These are phyloP conservation scores for Sedum album DNA, from an alignment of 164 flowering plant species.

Conservation along the genomic window DNA sequence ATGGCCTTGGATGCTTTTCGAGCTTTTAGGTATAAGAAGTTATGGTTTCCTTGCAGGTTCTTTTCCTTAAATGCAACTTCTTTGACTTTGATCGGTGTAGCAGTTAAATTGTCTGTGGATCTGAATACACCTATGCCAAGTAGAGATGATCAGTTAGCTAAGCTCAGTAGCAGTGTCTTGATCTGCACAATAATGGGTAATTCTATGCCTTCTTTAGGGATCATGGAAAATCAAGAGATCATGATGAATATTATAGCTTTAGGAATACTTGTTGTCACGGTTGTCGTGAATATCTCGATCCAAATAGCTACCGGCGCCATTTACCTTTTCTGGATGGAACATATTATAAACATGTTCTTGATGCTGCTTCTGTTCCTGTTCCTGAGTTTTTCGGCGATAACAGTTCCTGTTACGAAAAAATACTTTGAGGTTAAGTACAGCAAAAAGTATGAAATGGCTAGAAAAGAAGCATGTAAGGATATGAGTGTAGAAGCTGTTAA, in stretches of 20 bases:
- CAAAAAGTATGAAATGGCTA: slow-evolving; percentile 23
- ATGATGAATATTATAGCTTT: slow-evolving; percentile 42
- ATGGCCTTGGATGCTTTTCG: slow-evolving; percentile 38
- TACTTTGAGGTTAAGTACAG: slow-evolving; percentile 25
- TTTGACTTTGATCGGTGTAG: slow-evolving; percentile 38
- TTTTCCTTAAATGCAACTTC: slow-evolving; percentile 54
- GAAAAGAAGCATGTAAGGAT: slow-evolving; percentile 18
- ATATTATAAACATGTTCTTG: slow-evolving; percentile 25
- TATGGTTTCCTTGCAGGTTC: slow-evolving; percentile 59
- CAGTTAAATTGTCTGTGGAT: slow-evolving; percentile 50
- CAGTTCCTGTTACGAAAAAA: slow-evolving; percentile 35
- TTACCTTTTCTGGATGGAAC: slow-evolving; percentile 36
- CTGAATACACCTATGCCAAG: slow-evolving; percentile 55
- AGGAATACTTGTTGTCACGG: slow-evolving; percentile 44
- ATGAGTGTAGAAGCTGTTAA: neutral
- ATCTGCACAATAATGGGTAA: slow-evolving; percentile 46
- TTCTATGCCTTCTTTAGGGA: slow-evolving; percentile 57
- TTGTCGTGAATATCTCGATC: slow-evolving; percentile 41
- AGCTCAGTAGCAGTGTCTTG: slow-evolving; percentile 46
- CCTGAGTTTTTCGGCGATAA: slow-evolving; percentile 28
- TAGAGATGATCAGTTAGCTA: slow-evolving; percentile 43
- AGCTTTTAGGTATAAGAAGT: slow-evolving; percentile 26
- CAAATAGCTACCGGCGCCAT: slow-evolving; percentile 50
- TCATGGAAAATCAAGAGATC: slow-evolving; percentile 33
- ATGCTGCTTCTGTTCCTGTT: slow-evolving; percentile 37